Evolutionary conservation across 2,329 filamentous ascomycete species (phyloP), one percentile per base, ranked within the genome.

Genomic region (Aspergillus persii): DNA sequence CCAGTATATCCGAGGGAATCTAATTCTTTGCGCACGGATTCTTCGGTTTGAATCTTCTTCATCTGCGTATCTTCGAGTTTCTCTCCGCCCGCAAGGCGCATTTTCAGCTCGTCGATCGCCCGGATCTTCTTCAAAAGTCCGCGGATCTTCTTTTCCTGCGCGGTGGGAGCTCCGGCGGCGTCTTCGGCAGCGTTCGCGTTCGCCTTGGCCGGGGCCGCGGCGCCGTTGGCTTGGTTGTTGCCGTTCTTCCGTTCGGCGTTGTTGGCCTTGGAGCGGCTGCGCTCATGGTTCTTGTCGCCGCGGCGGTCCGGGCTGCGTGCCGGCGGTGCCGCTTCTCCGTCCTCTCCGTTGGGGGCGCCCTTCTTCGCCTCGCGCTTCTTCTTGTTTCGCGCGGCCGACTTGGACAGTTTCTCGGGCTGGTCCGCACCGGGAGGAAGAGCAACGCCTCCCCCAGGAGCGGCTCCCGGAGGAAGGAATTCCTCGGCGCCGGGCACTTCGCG

Each of bases 41-140:
- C 81, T 80, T 98, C 96, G 26, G 92, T 98, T 57, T 86, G 85
- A 69, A 99, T 99, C 85, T 99, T 99, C 84, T 96, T 96, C 77
- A 99, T 87, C 80, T 99, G 95, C 33, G 95, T 99, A 72, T 97
- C 94, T 80, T 99, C 95, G 61, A 99, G 81, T 83, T 97, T 98
- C 83, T 99, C 95, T 4, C 94, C 94, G 36, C 89, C 89, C 2
- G 94, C 95, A 66, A 93, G 87, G 58, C 95, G 87, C 93, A 98
- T 97, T 82, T 98, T 96, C 62, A 99, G 81, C 74, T 99, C 95
- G 73, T 99, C 95, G 72, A 99, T 99, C 9, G 95, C 95, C 23
- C 95, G 87, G 63, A 99, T 90, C 84, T 99, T 99, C 86, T 99
- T 99, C 75, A 96, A 84, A 63, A 99, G 83, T 60, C 91, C 91